Conservation (phyloP, 441 rosid genomes). For the Populus hybrid region DNA sequence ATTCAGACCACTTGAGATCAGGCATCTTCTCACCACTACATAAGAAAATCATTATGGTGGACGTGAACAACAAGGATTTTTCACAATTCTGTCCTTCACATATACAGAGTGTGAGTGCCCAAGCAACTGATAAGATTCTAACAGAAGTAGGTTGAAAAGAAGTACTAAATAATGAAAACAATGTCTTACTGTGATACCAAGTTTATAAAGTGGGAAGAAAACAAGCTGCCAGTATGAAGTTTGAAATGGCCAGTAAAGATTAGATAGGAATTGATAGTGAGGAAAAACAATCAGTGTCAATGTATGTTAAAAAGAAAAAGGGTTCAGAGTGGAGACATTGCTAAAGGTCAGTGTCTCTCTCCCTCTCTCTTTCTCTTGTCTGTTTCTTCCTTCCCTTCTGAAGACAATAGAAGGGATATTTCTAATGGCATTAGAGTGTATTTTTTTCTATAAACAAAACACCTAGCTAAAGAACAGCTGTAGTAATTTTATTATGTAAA, state of each 20-base stretch:
- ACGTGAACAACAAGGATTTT: conserved; percentile 6
- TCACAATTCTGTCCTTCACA: not conserved
- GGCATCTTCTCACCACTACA: conserved; percentile 42
- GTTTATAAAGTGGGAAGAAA: not conserved
- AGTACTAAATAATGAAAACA: not conserved
- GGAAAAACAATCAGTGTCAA: not conserved
- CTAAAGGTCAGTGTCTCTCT: not conserved
- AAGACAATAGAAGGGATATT: not conserved
- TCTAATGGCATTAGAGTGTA: not conserved
- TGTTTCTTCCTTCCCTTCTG: not conserved
- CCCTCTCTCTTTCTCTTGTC: not conserved
- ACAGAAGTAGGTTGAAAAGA: not conserved
- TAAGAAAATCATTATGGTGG: conserved; percentile 16
- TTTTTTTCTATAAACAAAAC: not conserved
- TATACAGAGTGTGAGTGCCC: not conserved
- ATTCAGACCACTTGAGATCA: conserved; percentile 29
- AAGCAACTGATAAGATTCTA: not conserved
- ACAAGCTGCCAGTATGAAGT: not conserved
- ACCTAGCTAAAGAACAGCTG: not conserved
- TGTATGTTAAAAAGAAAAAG: not conserved
- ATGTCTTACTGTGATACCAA: not conserved
- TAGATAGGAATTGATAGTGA: not conserved
- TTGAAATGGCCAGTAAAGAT: not conserved
- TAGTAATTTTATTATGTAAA: not conserved
- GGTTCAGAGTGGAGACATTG: not conserved